Base-by-base conservation (phyloP, 306 rosid genomes). In the Boehmeria nivea region DNA sequence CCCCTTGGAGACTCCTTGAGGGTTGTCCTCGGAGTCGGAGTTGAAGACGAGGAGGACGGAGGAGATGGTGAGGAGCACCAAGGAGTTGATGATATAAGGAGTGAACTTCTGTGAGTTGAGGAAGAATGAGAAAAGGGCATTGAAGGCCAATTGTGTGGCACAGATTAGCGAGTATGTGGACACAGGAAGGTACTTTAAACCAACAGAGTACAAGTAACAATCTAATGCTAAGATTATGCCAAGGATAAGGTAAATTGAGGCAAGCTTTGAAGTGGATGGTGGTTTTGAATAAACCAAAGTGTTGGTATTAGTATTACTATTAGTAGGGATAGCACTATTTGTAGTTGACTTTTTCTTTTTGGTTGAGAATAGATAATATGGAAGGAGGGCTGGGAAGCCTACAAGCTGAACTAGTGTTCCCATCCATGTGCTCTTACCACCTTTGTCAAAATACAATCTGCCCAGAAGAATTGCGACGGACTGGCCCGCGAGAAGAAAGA, bases 81-180 rank as follows among this genome's bases (percentile, higher is more conserved):
- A 61, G 19, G 90, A 77, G 51, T 76, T 79, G 44, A 74, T 7
- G 34, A 74, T 72, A 33, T 51, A 80, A 24, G 81, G 77, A 21
- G 86, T 79, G 72, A 83, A 69, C 55, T 74, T 48, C 7, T 72
- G 73, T 0, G 76, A 60, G 25, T 78, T 82, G 20, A 82, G 67
- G 66, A 78, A 75, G 74, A 54, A 79, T 44, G 86, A 79, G 72
- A 83, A 83, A 10, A 78, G 12, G 8, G 83, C 89, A 51, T 60
- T 82, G 69, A 76, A 82, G 43, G 73, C 81, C 37, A 72, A 62
- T 8, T 71, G 80, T 4, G 84, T 67, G n/a, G 78, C 66, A 24
- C 66, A 53, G 16, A 77, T 49, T 22, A 78, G 67, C 17, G 81
- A 59, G 59, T 26, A 78, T 13, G 80, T 78, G 22, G 84, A 78